These are phyloP conservation scores for Tetracentron sinense DNA, from an alignment of 164 flowering plant species.

Conservation along the genomic window DNA sequence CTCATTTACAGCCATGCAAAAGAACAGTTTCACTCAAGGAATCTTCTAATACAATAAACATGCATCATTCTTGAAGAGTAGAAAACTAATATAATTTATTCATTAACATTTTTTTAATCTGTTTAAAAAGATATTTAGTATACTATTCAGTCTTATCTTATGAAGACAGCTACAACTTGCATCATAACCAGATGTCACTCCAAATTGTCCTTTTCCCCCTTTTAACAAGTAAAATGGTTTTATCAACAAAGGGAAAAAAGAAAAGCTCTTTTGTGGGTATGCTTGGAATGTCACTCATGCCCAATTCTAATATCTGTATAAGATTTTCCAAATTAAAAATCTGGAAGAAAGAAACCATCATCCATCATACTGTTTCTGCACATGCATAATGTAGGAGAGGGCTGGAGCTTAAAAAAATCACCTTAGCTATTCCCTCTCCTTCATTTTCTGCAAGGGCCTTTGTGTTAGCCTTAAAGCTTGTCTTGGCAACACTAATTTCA, in stretches of 20 bases:
- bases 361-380: not conserved
- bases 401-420: slow-evolving; percentile 16
- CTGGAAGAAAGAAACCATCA: not conserved
- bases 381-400: not conserved
- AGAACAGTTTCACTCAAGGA: no score
- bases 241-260: not conserved
- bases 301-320: not conserved
- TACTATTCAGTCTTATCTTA: not conserved
- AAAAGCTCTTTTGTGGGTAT: not conserved
- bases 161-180: not conserved
- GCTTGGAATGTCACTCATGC: not conserved
- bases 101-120: not conserved
- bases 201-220: no score
- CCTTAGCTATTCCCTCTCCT: slow-evolving; percentile 99
- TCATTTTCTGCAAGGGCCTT: slow-evolving; percentile 93
- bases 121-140: no score
- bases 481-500: slow-evolving; percentile 82
- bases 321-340: not conserved
- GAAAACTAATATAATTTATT: no score
- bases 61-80: no score
- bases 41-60: no score
- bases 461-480: slow-evolving; percentile 87
- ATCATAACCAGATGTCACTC: not conserved
- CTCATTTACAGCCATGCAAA: no score
- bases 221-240: no score